A percentile compares a stretch with the other conserved stretches of the same genome.
Conservation (phyloP, 805 yeast genomes). For the Priceomyces haplophilus region DNA sequence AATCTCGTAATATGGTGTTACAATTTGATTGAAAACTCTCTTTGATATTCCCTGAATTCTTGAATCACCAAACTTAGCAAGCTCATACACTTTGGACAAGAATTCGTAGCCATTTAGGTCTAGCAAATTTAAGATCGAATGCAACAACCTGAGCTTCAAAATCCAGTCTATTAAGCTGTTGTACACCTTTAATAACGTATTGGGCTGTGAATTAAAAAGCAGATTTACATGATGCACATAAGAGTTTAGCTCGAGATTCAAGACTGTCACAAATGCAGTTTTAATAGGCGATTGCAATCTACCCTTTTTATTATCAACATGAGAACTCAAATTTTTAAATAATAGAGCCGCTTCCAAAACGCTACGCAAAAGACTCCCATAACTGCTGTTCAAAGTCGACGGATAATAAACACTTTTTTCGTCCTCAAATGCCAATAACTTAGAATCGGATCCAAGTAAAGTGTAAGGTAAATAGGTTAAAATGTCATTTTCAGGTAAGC, state of each 20-base stretch:
- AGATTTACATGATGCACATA: conserved; percentile 38
- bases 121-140: conserved; percentile 39
- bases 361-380: conserved; percentile 51
- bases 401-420: conserved; percentile 46
- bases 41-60: conserved; percentile 43
- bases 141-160: conserved; percentile 55
- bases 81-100: conserved; percentile 49
- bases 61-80: conserved; percentile 63
- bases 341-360: conserved; percentile 73
- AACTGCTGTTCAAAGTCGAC: conserved; percentile 49
- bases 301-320: conserved; percentile 23
- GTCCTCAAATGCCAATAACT: conserved; percentile 45
- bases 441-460: conserved; percentile 61
- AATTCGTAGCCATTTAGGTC: conserved; percentile 47
- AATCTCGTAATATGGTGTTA: conserved; percentile 59
- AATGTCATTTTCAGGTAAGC: conserved; percentile 32
- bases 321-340: conserved; percentile 44
- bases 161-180: conserved; percentile 49
- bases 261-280: conserved; percentile 55
- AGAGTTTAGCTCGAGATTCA: conserved; percentile 35
- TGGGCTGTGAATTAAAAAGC: conserved; percentile 25
- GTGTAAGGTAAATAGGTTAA: conserved; percentile 50
- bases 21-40: conserved; percentile 43
- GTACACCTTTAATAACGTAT: conserved; percentile 34
- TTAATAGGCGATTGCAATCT: conserved; percentile 49